Evolutionary conservation across 1,284 basidiomycete genomes (phyloP).

Genomic region (Heliocybe sulcata): DNA sequence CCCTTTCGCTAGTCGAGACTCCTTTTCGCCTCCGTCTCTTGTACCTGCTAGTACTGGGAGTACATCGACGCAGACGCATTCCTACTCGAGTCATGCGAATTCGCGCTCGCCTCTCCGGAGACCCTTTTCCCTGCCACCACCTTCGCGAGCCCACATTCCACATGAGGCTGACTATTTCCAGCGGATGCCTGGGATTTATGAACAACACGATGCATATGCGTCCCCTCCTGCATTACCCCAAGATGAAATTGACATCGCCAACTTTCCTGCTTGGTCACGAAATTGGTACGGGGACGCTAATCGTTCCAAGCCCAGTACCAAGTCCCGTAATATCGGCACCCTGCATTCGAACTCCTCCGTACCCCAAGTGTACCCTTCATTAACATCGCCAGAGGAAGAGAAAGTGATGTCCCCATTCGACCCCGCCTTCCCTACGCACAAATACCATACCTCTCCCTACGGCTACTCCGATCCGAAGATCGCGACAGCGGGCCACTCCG

Average conservation of each 20-base stretch:
- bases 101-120: slow-evolving; percentile 21
- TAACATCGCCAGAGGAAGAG: background rate
- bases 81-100: slow-evolving; percentile 21
- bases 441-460: slow-evolving; percentile 9
- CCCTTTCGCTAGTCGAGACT: slow-evolving; percentile 30
- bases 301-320: slow-evolving; percentile 14
- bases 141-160: slow-evolving; percentile 16
- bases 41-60: slow-evolving; percentile 36
- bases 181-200: slow-evolving; percentile 7
- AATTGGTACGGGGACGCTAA: slow-evolving; percentile 41
- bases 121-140: slow-evolving; percentile 43
- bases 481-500: slow-evolving; percentile 17
- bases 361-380: background rate
- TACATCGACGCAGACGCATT: slow-evolving; percentile 31
- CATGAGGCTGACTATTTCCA: slow-evolving; percentile 14
- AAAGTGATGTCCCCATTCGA: slow-evolving; percentile 21
- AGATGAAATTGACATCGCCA: slow-evolving; percentile 46
- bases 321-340: slow-evolving; percentile 8
- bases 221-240: slow-evolving; percentile 10
- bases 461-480: slow-evolving; percentile 18
- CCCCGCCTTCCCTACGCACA: slow-evolving; percentile 17
- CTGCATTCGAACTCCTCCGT: background rate
- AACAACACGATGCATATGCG: slow-evolving; percentile 8
- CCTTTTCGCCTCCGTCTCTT: slow-evolving; percentile 36
- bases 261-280: slow-evolving; percentile 55